phyloP scores from a whole-genome alignment of 805 yeast genomes.

The Danielia reshetovae region DNA sequence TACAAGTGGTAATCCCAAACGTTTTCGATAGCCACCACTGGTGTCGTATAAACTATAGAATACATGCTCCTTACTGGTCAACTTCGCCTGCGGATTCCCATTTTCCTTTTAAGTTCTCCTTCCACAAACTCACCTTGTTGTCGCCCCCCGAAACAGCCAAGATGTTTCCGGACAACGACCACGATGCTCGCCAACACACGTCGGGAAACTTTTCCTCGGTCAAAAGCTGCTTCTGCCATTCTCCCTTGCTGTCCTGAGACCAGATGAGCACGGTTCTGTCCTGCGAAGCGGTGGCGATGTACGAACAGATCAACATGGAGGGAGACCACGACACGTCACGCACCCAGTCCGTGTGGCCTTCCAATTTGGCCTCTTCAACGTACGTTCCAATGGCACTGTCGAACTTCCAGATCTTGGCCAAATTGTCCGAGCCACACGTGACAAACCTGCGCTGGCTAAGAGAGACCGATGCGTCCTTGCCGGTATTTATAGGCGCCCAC shows the following conservation, averaged over 20 bases:
- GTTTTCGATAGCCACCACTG: too few relatives aligned
- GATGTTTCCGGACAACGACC: slow-evolving; percentile 95
- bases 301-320: slow-evolving; percentile 76
- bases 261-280: slow-evolving; percentile 93
- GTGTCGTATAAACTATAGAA: too few relatives aligned
- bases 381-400: slow-evolving; percentile 55
- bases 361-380: slow-evolving; percentile 68
- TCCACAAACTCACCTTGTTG: slow-evolving; percentile 94
- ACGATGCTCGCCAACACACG: slow-evolving; percentile 96
- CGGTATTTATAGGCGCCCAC: slow-evolving; percentile 72
- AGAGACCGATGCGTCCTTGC: slow-evolving; percentile 26
- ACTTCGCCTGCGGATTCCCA: slow-evolving; percentile 99
- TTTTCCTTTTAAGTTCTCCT: slow-evolving; percentile 84
- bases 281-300: slow-evolving; percentile 95
- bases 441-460: slow-evolving; percentile 80
- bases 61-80: slow-evolving; percentile 76
- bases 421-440: slow-evolving; percentile 92
- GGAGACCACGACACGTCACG: slow-evolving; percentile 99
- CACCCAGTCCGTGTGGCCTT: slow-evolving; percentile 97
- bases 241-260: slow-evolving; percentile 72
- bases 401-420: slow-evolving; percentile 85
- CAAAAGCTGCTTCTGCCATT: slow-evolving; percentile 79
- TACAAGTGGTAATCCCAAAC: too few relatives aligned
- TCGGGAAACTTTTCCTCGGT: slow-evolving; percentile 86
- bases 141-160: slow-evolving; percentile 96